These are phyloP conservation scores for Cyclotella cryptica DNA, from an alignment of 108 stramenopile genomes.

Conservation along the genomic window DNA sequence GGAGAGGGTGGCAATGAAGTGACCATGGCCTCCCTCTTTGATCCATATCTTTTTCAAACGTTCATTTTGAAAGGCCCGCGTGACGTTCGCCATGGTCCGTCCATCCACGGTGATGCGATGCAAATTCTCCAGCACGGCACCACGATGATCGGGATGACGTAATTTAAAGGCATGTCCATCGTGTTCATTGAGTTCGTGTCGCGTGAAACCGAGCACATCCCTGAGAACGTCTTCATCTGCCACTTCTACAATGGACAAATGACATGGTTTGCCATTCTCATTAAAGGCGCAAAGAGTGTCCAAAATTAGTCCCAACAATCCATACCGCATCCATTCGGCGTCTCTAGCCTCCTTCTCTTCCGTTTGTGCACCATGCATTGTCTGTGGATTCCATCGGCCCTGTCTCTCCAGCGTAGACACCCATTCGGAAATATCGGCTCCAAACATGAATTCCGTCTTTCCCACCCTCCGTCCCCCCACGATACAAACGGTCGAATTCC, in stretches of 20 bases:
- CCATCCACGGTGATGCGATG: slow-evolving; percentile 47
- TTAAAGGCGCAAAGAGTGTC: slow-evolving; percentile 5
- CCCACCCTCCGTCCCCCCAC: slow-evolving; percentile 39
- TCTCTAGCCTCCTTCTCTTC: not conserved
- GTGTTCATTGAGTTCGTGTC: slow-evolving; percentile 31
- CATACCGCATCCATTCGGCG: slow-evolving; percentile 15
- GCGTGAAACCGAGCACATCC: slow-evolving; percentile 49
- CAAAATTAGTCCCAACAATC: slow-evolving; percentile 32
- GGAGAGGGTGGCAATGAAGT: slow-evolving; percentile 57
- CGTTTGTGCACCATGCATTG: too few species aligned
- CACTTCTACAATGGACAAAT: slow-evolving; percentile 57
- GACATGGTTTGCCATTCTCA: slow-evolving; percentile 2
- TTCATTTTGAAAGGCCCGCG: slow-evolving; percentile 33
- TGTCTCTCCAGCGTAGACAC: not conserved
- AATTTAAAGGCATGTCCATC: slow-evolving; percentile 33
- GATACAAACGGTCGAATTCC: slow-evolving; percentile 32
- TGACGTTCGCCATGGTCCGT: slow-evolving; percentile 17
- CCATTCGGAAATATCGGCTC: slow-evolving; percentile 19
- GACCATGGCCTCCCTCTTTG: slow-evolving; percentile 61
- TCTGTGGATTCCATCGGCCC: not conserved
- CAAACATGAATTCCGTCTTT: slow-evolving; percentile 41
- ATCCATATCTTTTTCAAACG: slow-evolving; percentile 27
- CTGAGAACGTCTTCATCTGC: slow-evolving; percentile 57
- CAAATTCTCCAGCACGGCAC: slow-evolving; percentile 64
- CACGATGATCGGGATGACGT: slow-evolving; percentile 38